These are phyloP conservation scores for Euphorbia celastroides DNA, from an alignment of 441 rosid genomes.

Conservation along the genomic window DNA sequence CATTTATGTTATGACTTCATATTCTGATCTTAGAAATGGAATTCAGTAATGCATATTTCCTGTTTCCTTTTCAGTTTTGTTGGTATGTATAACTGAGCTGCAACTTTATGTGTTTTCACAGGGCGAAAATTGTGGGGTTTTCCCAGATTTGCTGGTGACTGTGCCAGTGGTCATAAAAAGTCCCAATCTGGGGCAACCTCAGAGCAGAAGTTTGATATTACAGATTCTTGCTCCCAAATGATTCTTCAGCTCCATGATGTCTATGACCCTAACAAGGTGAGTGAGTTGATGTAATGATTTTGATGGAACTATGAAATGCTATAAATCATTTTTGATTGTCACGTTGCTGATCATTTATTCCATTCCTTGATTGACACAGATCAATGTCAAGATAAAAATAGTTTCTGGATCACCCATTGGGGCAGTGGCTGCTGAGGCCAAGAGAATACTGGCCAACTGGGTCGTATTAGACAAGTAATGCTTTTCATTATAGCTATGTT, in stretches of 20 bases:
- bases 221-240: constrained; percentile 90
- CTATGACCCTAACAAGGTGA: constrained; percentile 91
- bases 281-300: background rate
- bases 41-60: background rate
- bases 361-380: constrained; percentile 36
- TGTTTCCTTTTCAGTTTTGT: background rate
- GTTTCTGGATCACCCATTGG: constrained; percentile 84
- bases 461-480: constrained; percentile 85
- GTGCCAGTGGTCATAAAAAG: constrained; percentile 62
- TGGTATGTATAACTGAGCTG: constrained; percentile 3
- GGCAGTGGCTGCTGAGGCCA: constrained; percentile 88
- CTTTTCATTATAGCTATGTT: background rate
- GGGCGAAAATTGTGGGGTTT: constrained; percentile 88
- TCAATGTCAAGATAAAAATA: constrained; percentile 88
- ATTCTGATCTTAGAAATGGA: background rate
- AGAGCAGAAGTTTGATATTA: constrained; percentile 67
- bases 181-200: constrained; percentile 53
- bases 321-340: background rate
- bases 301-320: background rate
- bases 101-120: constrained; percentile 24
- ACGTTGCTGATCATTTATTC: constrained; percentile 9
- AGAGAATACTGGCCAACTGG: constrained; percentile 78
- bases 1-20: background rate
- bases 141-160: constrained; percentile 83
- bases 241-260: constrained; percentile 92